phyloP scores from a whole-genome alignment of 2,329 filamentous ascomycete species.

The Rhytidhysteron rufulum region DNA sequence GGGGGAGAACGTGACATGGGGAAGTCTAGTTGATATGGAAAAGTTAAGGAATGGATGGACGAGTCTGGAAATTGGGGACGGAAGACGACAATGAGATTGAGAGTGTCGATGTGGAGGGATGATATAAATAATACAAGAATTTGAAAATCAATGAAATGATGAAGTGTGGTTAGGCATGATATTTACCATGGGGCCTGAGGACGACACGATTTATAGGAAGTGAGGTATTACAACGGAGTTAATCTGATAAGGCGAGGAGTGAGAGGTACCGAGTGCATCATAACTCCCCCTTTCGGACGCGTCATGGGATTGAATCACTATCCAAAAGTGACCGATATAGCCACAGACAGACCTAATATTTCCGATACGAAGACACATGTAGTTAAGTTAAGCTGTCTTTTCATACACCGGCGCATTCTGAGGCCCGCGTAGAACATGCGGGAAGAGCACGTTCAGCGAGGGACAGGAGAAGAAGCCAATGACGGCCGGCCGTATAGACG shows the following conservation, averaged over 20 bases:
- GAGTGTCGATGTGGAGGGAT: background rate
- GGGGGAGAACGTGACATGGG: slow-evolving; percentile 29
- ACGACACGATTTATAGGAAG: background rate
- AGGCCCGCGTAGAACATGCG: background rate
- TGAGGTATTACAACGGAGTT: background rate
- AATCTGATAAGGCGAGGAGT: background rate
- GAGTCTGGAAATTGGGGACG: background rate
- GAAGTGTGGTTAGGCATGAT: background rate
- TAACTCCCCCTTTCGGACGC: background rate
- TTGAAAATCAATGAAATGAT: background rate
- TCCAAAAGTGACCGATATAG: background rate
- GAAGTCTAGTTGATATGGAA: background rate
- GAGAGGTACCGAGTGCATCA: background rate
- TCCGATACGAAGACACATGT: background rate
- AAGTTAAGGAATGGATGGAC: background rate
- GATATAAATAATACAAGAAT: no score
- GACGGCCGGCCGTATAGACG: background rate
- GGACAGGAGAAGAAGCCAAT: background rate
- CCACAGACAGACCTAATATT: background rate
- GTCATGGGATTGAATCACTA: background rate
- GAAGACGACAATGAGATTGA: background rate
- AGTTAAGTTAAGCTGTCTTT: background rate
- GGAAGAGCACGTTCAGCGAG: background rate
- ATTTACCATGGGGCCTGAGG: background rate
- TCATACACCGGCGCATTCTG: background rate